These are phyloP conservation scores for Symbiotaphrina buchneri DNA, from an alignment of 495 filamentous ascomycete species.

Conservation along the genomic window DNA sequence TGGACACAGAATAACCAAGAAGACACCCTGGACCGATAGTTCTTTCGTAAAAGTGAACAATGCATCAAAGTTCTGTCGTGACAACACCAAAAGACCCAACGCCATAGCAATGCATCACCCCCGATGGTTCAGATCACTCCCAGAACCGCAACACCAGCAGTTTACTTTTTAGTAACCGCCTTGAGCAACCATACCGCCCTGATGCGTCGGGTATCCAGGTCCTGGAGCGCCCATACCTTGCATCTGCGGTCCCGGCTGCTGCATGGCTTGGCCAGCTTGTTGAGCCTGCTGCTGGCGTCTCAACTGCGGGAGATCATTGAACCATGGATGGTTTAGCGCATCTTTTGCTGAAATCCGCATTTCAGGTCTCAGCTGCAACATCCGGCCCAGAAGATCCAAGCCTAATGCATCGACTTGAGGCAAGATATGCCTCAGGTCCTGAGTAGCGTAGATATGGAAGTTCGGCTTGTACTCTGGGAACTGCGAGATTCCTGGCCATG, in stretches of 20 bases:
- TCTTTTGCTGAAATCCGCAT: conserved; percentile 70
- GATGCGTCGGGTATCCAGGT: background rate
- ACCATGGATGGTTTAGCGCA: conserved; percentile 81
- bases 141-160: too few relatives aligned
- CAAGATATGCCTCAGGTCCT: conserved; percentile 63
- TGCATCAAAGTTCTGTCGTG: too few relatives aligned
- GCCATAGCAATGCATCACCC: too few relatives aligned
- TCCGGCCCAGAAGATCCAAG: conserved; percentile 63
- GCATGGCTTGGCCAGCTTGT: conserved; percentile 3
- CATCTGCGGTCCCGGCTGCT: conserved; percentile 2
- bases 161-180: conserved; percentile 5
- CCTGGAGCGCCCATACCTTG: background rate
- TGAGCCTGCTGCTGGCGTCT: conserved; percentile 17
- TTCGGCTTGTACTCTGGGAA: conserved; percentile 89
- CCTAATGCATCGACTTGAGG: conserved; percentile 76
- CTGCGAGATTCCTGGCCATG: conserved; percentile 75
- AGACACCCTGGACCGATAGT: too few relatives aligned
- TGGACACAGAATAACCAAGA: too few relatives aligned
- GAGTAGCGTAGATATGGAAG: conserved; percentile 89
- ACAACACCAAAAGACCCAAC: too few relatives aligned
- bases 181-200: conserved; percentile 2
- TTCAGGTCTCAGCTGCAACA: conserved; percentile 87
- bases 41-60: too few relatives aligned
- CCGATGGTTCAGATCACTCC: too few relatives aligned
- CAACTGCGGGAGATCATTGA: conserved; percentile 36